Evolutionary conservation across 176 grass and related monocot species (phyloP).

Genomic region (Avena atlantica): DNA sequence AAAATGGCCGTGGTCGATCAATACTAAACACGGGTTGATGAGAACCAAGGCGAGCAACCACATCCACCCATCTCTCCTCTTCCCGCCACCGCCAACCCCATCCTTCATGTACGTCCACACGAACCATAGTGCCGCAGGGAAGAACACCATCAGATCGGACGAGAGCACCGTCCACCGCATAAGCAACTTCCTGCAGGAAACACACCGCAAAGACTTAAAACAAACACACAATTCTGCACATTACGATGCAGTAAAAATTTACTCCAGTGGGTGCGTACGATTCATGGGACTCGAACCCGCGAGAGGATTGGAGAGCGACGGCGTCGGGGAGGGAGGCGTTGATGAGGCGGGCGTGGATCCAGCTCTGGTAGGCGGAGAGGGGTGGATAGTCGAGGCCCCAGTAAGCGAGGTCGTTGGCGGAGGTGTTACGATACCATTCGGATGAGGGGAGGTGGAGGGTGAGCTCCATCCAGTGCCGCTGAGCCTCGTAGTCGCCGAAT

Average conservation of each 20-base stretch:
- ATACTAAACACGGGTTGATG: constrained; percentile 75
- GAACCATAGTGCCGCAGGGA: constrained; percentile 75
- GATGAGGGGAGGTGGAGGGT: constrained; percentile 71
- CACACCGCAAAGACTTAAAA: constrained; percentile 29
- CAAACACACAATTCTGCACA: neutral
- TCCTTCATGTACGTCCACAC: constrained; percentile 64
- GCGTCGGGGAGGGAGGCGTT: constrained; percentile 77
- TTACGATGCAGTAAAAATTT: neutral
- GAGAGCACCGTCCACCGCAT: constrained; percentile 92
- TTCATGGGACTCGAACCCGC: constrained; percentile 73
- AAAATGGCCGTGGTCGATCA: constrained; percentile 96
- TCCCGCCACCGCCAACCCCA: constrained; percentile 25
- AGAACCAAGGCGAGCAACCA: constrained; percentile 85
- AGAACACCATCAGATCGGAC: constrained; percentile 76
- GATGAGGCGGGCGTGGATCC: constrained; percentile 70
- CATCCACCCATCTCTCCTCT: constrained; percentile 48
- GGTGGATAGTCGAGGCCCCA: constrained; percentile 99
- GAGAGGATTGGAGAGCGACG: constrained; percentile 70
- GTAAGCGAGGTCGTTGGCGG: constrained; percentile 82
- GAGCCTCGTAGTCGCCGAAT: constrained; percentile 97
- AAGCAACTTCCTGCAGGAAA: constrained; percentile 67
- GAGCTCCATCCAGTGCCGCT: constrained; percentile 99
- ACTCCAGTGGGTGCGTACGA: constrained; percentile 49
- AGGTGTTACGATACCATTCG: constrained; percentile 87
- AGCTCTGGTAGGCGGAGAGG: constrained; percentile 96